These are phyloP conservation scores for Thermochaetoides thermophila DNA, from an alignment of 495 filamentous ascomycete species.

Conservation along the genomic window DNA sequence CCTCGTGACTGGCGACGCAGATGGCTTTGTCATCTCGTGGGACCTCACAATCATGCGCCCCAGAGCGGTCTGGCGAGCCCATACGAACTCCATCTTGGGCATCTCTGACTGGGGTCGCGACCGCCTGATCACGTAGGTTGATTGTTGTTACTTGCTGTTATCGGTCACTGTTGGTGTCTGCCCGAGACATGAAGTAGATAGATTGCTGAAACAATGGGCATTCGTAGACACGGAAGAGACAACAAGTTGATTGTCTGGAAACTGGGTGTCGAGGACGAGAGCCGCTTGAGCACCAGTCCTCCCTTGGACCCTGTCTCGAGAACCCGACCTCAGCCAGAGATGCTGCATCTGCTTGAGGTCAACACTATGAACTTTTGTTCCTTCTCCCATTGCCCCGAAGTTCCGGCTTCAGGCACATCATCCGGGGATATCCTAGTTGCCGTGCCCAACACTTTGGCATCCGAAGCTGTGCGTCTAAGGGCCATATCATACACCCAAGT, in stretches of 20 bases:
- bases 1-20: conserved; percentile 74
- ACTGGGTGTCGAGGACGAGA: conserved; percentile 47
- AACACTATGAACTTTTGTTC: conserved; percentile 95
- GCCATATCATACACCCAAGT: not conserved
- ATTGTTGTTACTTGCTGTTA: too few relatives aligned
- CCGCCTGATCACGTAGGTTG: conserved; percentile 59
- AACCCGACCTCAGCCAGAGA: conserved; percentile 56
- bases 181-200: not conserved
- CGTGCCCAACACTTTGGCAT: conserved; percentile 62
- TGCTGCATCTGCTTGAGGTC: conserved; percentile 67
- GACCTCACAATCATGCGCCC: conserved; percentile 68
- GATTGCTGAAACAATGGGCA: not conserved
- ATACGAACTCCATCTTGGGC: conserved; percentile 64
- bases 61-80: conserved; percentile 74
- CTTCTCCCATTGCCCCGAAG: conserved; percentile 48
- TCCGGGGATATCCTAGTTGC: conserved; percentile 43
- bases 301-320: conserved; percentile 44
- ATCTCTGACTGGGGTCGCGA: conserved; percentile 50
- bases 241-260: conserved; percentile 79
- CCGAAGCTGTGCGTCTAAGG: conserved; percentile 50
- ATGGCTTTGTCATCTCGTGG: conserved; percentile 84
- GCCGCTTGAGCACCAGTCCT: conserved; percentile 46
- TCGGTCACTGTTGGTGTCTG: not conserved
- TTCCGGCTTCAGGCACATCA: conserved; percentile 3
- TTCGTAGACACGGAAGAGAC: conserved; percentile 62